Percentiles rank a stretch among this genome's conserved stretches.
Evolutionary conservation across 768 basidiomycete genomes (phyloP).

Genomic region (Lentinula aciculospora): DNA sequence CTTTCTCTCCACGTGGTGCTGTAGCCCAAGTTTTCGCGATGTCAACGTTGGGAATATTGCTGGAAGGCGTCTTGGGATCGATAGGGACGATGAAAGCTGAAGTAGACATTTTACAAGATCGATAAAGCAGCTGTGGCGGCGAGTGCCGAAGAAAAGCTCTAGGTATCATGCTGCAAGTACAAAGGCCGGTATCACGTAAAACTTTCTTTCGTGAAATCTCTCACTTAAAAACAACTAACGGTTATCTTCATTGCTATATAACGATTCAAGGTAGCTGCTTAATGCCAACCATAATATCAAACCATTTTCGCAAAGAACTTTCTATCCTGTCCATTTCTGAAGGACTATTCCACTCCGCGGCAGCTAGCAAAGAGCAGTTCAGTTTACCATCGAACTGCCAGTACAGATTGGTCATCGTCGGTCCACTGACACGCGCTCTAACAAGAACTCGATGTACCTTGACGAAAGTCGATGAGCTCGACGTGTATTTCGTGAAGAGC

Average conservation of each 20-base stretch:
- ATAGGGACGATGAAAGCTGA: constrained; percentile 54
- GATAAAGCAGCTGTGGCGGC: neutral
- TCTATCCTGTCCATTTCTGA: neutral
- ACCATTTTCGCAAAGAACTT: neutral
- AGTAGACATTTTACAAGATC: constrained; percentile 40
- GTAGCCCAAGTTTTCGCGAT: constrained; percentile 48
- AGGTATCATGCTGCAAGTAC: neutral
- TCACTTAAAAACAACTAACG: no score
- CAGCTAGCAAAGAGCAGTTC: neutral
- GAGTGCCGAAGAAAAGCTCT: neutral
- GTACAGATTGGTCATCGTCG: neutral
- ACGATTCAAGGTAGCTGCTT: no score
- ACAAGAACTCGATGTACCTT: neutral
- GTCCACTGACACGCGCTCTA: neutral
- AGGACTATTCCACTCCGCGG: neutral
- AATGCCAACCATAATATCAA: neutral
- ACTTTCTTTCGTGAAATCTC: no score
- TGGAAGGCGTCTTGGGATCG: constrained; percentile 37
- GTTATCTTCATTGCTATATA: no score
- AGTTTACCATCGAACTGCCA: neutral
- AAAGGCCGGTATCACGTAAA: neutral
- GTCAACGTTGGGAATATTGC: constrained; percentile 31
- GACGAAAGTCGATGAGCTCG: neutral
- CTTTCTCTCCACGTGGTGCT: constrained; percentile 40
- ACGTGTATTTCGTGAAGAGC: neutral